These are phyloP conservation scores for Carnegiea gigantea DNA, from an alignment of 179 eudicot genomes.

Conservation along the genomic window DNA sequence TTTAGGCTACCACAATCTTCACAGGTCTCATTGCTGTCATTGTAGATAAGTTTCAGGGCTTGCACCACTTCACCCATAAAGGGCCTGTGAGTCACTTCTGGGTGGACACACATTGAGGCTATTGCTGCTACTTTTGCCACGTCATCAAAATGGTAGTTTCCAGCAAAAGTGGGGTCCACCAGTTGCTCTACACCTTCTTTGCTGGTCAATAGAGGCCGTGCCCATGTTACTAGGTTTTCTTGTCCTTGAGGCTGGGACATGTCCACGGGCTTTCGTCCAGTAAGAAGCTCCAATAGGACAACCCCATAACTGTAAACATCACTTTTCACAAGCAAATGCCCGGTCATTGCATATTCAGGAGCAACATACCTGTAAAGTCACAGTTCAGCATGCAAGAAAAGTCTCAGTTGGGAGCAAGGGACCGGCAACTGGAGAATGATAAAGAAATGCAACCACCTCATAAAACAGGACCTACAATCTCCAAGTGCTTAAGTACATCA, in stretches of 20 bases:
- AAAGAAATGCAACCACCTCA: slow-evolving; percentile 5
- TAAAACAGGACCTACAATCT: not conserved
- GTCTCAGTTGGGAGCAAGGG: not conserved
- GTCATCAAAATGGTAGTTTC: slow-evolving; percentile 67
- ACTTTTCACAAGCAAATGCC: slow-evolving; percentile 93
- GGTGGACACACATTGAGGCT: slow-evolving; percentile 92
- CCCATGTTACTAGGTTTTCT: slow-evolving; percentile 97
- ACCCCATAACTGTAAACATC: slow-evolving; percentile 98
- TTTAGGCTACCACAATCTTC: slow-evolving; percentile 64
- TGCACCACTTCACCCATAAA: slow-evolving; percentile 99
- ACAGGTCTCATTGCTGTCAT: slow-evolving; percentile 62
- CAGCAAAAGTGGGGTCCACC: slow-evolving; percentile 69
- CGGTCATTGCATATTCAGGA: slow-evolving; percentile 99
- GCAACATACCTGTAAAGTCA: slow-evolving; percentile 78
- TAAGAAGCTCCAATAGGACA: slow-evolving; percentile 85
- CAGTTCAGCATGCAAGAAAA: not conserved
- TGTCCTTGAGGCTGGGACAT: slow-evolving; percentile 92
- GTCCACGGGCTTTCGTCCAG: slow-evolving; percentile 90
- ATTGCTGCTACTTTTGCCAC: slow-evolving; percentile 91
- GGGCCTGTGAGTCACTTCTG: slow-evolving; percentile 90
- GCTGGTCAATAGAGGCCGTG: slow-evolving; percentile 71
- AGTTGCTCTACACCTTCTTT: slow-evolving; percentile 78
- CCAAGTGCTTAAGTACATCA: not conserved
- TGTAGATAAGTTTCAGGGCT: slow-evolving; percentile 83
- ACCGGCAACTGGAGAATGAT: not conserved